Percentiles rank a stretch among this genome's conserved stretches.
These are phyloP conservation scores for Taphrina communis DNA, from an alignment of 1,139 yeast species.

Conservation along the genomic window DNA sequence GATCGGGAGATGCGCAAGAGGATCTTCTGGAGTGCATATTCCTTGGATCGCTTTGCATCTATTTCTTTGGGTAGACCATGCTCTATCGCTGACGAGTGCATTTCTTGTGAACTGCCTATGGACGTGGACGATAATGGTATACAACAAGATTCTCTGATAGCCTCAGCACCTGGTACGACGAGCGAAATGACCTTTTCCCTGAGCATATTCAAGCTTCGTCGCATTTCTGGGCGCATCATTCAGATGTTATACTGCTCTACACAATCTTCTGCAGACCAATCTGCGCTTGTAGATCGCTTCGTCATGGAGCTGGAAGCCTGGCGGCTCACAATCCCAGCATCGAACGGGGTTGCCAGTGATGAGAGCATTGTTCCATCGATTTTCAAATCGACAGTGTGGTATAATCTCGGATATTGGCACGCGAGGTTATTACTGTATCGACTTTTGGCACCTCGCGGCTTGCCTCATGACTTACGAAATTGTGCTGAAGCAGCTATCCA, in stretches of 20 bases:
- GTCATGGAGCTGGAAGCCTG: constrained; percentile 35
- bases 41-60: constrained; percentile 46
- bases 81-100: constrained; percentile 46
- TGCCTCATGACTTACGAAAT: constrained; percentile 40
- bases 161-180: constrained; percentile 30
- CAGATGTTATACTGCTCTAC: constrained; percentile 42
- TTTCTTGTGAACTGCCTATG: constrained; percentile 42
- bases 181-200: constrained; percentile 42
- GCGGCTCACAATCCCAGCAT: constrained; percentile 41
- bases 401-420: constrained; percentile 44
- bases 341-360: constrained; percentile 32
- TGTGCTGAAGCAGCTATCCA: constrained; percentile 44
- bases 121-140: constrained; percentile 42
- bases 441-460: constrained; percentile 43
- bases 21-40: constrained; percentile 47
- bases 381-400: constrained; percentile 44
- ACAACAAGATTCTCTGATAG: constrained; percentile 28
- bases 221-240: constrained; percentile 44
- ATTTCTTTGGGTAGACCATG: constrained; percentile 47
- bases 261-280: constrained; percentile 27
- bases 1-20: constrained; percentile 47
- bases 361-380: constrained; percentile 41
- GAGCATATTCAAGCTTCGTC: constrained; percentile 42
- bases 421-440: constrained; percentile 43
- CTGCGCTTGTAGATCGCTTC: constrained; percentile 34